A percentile compares a stretch with the other conserved stretches of the same genome.
phyloP scores from a whole-genome alignment of 2,329 filamentous ascomycete genomes.

The Colletotrichum viniferum region DNA sequence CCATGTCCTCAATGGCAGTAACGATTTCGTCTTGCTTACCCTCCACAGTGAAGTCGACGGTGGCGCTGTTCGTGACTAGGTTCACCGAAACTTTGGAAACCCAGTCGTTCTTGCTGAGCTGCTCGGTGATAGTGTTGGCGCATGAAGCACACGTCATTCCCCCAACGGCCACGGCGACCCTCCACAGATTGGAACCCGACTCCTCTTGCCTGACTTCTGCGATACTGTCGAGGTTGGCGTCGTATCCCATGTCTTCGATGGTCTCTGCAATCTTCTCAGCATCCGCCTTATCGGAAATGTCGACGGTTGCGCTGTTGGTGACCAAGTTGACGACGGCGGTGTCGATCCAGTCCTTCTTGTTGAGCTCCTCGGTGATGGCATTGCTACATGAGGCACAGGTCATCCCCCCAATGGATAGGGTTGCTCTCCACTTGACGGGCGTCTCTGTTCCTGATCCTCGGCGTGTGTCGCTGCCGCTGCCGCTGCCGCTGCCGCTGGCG shows the following conservation, averaged over 20 bases:
- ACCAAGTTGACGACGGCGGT: slow-evolving; percentile 68
- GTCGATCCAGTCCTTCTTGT: slow-evolving; percentile 61
- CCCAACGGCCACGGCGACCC: slow-evolving; percentile 62
- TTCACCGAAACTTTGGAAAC: slow-evolving; percentile 59
- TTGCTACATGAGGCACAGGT: slow-evolving; percentile 74
- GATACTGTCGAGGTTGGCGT: slow-evolving; percentile 61
- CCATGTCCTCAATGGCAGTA: slow-evolving; percentile 55
- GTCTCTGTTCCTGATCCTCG: background rate
- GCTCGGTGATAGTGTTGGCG: slow-evolving; percentile 64
- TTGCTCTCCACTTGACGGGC: slow-evolving; percentile 47
- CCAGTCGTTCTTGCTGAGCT: slow-evolving; percentile 60
- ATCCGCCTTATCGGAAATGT: slow-evolving; percentile 47
- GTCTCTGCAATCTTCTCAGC: slow-evolving; percentile 42
- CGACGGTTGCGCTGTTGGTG: slow-evolving; percentile 68
- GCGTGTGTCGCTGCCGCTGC: background rate
- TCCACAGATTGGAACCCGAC: slow-evolving; percentile 51
- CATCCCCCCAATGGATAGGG: slow-evolving; percentile 72
- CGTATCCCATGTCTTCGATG: slow-evolving; percentile 70
- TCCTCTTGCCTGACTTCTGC: slow-evolving; percentile 46
- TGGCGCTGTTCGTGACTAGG: slow-evolving; percentile 63
- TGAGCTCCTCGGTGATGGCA: slow-evolving; percentile 63
- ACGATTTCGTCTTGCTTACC: slow-evolving; percentile 20
- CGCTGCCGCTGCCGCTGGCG: background rate
- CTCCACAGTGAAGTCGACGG: slow-evolving; percentile 48
- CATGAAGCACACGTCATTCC: slow-evolving; percentile 80